Evolutionary conservation across 495 filamentous ascomycete species (phyloP).

Genomic region (Neurospora sp.): DNA sequence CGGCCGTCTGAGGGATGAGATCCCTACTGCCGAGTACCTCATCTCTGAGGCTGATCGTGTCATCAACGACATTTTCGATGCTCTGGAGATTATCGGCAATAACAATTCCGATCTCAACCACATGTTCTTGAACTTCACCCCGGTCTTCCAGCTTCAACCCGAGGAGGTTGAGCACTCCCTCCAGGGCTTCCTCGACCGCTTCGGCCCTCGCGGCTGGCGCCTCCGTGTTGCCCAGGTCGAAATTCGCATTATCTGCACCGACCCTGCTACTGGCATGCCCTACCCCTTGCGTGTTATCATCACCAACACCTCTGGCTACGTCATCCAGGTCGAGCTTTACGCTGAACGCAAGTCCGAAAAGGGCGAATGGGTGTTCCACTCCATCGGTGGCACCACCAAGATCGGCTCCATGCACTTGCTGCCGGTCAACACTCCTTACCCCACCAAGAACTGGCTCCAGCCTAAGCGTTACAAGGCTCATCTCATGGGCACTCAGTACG

Average conservation of each 20-base stretch:
- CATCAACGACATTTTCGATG: slow-evolving; percentile 96
- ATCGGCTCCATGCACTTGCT: slow-evolving; percentile 92
- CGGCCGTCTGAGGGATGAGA: slow-evolving; percentile 89
- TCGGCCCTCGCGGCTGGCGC: slow-evolving; percentile 90
- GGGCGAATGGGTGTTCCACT: slow-evolving; percentile 94
- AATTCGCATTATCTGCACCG: slow-evolving; percentile 96
- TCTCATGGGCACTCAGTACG: slow-evolving; percentile 97
- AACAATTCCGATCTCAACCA: slow-evolving; percentile 99
- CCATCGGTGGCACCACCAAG: slow-evolving; percentile 88
- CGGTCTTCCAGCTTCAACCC: slow-evolving; percentile 85
- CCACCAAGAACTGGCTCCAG: slow-evolving; percentile 97
- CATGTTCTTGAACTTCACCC: slow-evolving; percentile 99
- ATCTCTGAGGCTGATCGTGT: slow-evolving; percentile 94
- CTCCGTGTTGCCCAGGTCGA: slow-evolving; percentile 95
- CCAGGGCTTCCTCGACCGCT: slow-evolving; percentile 90
- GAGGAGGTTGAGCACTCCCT: slow-evolving; percentile 89
- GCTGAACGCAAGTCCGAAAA: slow-evolving; percentile 97
- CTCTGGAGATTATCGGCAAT: slow-evolving; percentile 95
- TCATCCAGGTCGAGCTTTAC: slow-evolving; percentile 96
- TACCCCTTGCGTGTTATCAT: slow-evolving; percentile 94
- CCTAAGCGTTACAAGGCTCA: slow-evolving; percentile 99
- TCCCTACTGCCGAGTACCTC: slow-evolving; percentile 93
- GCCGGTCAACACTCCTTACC: slow-evolving; percentile 83
- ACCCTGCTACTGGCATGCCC: slow-evolving; percentile 70
- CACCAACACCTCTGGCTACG: slow-evolving; percentile 97